Conservation (phyloP, 2,329 filamentous ascomycete species). For the Neofusicoccum ribis region DNA sequence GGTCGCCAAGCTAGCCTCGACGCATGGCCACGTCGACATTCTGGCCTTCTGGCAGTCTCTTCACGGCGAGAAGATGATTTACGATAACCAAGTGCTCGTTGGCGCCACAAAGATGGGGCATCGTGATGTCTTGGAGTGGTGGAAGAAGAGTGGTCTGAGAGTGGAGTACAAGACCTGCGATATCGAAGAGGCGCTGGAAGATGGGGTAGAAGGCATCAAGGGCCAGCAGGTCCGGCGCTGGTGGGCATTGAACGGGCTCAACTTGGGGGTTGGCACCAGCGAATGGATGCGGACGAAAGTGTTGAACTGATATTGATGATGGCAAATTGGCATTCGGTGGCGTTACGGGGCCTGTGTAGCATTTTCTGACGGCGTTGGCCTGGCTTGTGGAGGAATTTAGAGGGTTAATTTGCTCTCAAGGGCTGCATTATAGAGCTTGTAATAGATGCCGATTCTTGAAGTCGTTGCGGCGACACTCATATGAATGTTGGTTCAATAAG, state of each 20-base stretch:
- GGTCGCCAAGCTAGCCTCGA: constrained; percentile 80
- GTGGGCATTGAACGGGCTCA: constrained; percentile 86
- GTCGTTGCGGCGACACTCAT: neutral
- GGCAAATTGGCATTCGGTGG: neutral
- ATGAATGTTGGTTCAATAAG: neutral
- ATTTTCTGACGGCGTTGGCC: constrained; percentile 1
- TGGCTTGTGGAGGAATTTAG: neutral
- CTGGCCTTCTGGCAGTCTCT: constrained; percentile 79
- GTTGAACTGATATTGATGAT: constrained; percentile 40
- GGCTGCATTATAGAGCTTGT: neutral
- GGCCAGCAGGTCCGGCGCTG: constrained; percentile 74
- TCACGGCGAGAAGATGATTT: constrained; percentile 75
- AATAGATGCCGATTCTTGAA: neutral
- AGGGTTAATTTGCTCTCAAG: neutral
- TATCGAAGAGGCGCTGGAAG: constrained; percentile 91
- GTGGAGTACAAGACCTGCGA: constrained; percentile 95
- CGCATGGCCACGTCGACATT: constrained; percentile 80
- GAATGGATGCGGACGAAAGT: constrained; percentile 87
- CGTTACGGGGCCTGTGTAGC: neutral
- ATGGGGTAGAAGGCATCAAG: constrained; percentile 68
- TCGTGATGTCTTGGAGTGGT: constrained; percentile 86
- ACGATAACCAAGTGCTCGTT: constrained; percentile 80
- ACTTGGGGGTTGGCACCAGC: constrained; percentile 76
- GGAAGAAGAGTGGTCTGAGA: constrained; percentile 72
- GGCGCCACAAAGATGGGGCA: constrained; percentile 86